Evolutionary conservation across 495 filamentous ascomycete genomes (phyloP).

Genomic region (Geopyxis carbonaria): DNA sequence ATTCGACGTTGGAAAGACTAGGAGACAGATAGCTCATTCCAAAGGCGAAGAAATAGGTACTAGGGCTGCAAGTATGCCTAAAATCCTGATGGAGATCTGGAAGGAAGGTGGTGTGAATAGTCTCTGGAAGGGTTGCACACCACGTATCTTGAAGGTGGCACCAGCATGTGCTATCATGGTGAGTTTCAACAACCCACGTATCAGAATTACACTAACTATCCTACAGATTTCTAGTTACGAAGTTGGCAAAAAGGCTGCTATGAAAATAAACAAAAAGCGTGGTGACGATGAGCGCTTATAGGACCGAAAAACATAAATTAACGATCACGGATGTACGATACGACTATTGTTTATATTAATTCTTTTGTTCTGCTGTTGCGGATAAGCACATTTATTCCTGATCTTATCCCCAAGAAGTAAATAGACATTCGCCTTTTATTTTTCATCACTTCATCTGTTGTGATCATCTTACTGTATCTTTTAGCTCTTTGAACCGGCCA

Average conservation of each 20-base stretch:
- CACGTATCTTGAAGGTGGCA: conserved; percentile 82
- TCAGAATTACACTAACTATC: not conserved
- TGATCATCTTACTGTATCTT: too few species aligned
- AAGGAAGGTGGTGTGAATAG: conserved; percentile 61
- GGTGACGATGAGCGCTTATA: too few species aligned
- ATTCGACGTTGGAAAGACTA: conserved; percentile 94
- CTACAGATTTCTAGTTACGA: conserved; percentile 74
- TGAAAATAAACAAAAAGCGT: too few species aligned
- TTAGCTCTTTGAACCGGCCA: too few species aligned
- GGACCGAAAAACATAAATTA: too few species aligned
- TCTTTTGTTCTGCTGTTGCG: too few species aligned
- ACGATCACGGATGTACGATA: too few species aligned
- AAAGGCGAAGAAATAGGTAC: conserved; percentile 12
- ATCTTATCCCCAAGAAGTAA: too few species aligned
- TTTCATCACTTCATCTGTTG: too few species aligned
- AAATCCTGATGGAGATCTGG: conserved; percentile 77
- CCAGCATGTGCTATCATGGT: conserved; percentile 96
- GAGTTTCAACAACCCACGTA: not conserved
- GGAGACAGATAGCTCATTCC: conserved; percentile 63
- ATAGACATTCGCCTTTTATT: too few species aligned
- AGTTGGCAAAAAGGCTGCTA: conserved; percentile 87
- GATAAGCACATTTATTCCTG: too few species aligned
- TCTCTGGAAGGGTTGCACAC: conserved; percentile 78
- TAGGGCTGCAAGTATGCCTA: conserved; percentile 38
- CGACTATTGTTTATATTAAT: too few species aligned